Percentiles rank a stretch among this genome's conserved stretches.
phyloP scores from a whole-genome alignment of 129 eudicot species.

The Flaveria linearis region DNA sequence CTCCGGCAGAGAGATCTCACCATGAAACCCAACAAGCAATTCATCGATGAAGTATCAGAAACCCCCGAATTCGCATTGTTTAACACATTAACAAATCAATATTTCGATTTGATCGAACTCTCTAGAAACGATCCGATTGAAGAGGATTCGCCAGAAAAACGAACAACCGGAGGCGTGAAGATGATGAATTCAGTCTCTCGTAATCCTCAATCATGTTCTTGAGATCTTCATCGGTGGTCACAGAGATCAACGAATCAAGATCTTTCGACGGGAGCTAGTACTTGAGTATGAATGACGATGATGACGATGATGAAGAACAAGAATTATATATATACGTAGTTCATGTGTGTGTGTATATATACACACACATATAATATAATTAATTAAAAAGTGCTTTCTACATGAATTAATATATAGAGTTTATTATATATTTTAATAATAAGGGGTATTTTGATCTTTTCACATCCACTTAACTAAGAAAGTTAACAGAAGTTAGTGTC shows the following conservation, averaged over 20 bases:
- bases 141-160: slow-evolving; percentile 48
- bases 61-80: slow-evolving; percentile 58
- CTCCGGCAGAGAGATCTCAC: slow-evolving; percentile 29
- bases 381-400: too few species aligned
- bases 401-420: too few species aligned
- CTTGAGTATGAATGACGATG: slow-evolving; percentile 55
- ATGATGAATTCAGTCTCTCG: slow-evolving; percentile 38
- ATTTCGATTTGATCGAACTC: slow-evolving; percentile 57
- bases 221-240: slow-evolving; percentile 53
- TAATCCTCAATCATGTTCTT: slow-evolving; percentile 50
- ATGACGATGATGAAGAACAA: slow-evolving; percentile 17
- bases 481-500: too few species aligned
- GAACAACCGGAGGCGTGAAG: slow-evolving; percentile 48
- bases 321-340: too few species aligned
- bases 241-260: slow-evolving; percentile 57
- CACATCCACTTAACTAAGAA: too few species aligned
- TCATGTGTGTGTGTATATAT: too few species aligned
- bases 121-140: slow-evolving; percentile 49
- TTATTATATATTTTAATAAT: too few species aligned
- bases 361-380: too few species aligned
- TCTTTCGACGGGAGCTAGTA: slow-evolving; percentile 65
- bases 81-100: slow-evolving; percentile 78
- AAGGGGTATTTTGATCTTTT: too few species aligned
- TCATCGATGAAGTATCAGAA: slow-evolving; percentile 60
- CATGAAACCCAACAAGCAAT: slow-evolving; percentile 54